A percentile compares a stretch with the other conserved stretches of the same genome.
These are phyloP conservation scores for Ricinus communis DNA, from an alignment of 345 rosid species.

Conservation along the genomic window DNA sequence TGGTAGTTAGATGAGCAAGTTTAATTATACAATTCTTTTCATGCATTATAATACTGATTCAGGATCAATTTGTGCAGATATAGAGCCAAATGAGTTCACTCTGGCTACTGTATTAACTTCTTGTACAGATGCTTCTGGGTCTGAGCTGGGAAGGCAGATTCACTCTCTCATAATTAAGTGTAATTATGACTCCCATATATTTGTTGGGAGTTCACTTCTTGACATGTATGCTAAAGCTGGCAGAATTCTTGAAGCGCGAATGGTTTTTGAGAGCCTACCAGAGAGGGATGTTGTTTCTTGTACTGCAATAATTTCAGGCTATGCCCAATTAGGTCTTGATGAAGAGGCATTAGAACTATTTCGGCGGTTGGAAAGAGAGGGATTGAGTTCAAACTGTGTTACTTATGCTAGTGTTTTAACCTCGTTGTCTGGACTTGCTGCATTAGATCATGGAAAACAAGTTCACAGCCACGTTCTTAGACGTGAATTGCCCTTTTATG, in stretches of 20 bases:
- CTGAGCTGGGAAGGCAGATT: slow-evolving; percentile 66
- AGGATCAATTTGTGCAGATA: slow-evolving; percentile 41
- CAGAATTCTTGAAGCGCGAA: slow-evolving; percentile 71
- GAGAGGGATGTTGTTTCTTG: slow-evolving; percentile 95
- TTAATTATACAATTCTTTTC: neutral
- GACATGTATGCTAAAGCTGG: slow-evolving; percentile 96
- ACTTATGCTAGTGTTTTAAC: slow-evolving; percentile 78
- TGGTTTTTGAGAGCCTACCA: slow-evolving; percentile 65
- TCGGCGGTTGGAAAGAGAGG: slow-evolving; percentile 58
- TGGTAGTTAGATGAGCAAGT: neutral
- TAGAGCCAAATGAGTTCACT: slow-evolving; percentile 75
- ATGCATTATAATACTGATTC: slow-evolving; percentile 12
- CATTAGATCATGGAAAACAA: slow-evolving; percentile 81
- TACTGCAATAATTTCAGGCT: slow-evolving; percentile 90
- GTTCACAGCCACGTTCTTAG: slow-evolving; percentile 73
- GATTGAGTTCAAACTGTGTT: slow-evolving; percentile 78
- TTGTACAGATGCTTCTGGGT: slow-evolving; percentile 53
- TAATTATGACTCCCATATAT: slow-evolving; percentile 56
- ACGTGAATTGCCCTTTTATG: slow-evolving; percentile 51
- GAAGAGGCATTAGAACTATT: slow-evolving; percentile 75
- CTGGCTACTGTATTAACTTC: slow-evolving; percentile 69
- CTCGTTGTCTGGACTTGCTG: slow-evolving; percentile 81
- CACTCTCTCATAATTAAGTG: slow-evolving; percentile 64
- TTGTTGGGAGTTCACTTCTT: slow-evolving; percentile 91
- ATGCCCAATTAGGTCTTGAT: slow-evolving; percentile 77